These are phyloP conservation scores for Mycena vulgaris DNA, from an alignment of 768 basidiomycete species.

Conservation along the genomic window DNA sequence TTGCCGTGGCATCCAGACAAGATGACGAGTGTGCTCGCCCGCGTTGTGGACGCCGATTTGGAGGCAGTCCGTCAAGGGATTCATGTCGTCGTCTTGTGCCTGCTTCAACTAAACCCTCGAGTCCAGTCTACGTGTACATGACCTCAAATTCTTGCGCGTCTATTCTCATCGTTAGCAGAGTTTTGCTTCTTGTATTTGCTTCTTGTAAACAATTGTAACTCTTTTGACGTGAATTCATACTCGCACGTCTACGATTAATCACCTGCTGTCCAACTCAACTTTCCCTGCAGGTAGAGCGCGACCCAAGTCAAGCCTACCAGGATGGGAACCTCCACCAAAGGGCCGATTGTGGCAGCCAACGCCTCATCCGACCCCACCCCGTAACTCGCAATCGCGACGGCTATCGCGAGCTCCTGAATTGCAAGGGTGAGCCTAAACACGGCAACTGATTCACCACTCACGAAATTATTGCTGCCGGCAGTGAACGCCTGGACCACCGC, in stretches of 20 bases:
- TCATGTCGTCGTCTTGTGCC: conserved; percentile 55
- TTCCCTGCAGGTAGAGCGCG: conserved; percentile 18
- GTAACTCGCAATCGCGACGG: conserved; percentile 83
- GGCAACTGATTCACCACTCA: conserved; percentile 47
- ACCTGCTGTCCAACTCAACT: conserved; percentile 1
- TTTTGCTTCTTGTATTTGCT: not conserved
- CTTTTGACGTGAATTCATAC: too few species aligned
- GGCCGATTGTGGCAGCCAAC: conserved; percentile 85
- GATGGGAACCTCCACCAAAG: conserved; percentile 85
- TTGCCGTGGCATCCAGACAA: conserved; percentile 83
- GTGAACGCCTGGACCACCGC: conserved; percentile 87
- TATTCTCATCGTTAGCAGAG: not conserved
- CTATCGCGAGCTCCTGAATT: conserved; percentile 85
- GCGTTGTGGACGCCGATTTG: conserved; percentile 60
- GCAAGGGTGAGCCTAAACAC: not conserved
- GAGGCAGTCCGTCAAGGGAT: conserved; percentile 64
- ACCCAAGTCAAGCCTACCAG: conserved; percentile 64
- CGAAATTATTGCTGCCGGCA: conserved; percentile 85
- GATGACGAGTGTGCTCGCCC: conserved; percentile 59
- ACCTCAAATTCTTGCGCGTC: not conserved
- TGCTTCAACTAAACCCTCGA: conserved; percentile 50
- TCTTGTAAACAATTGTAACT: too few species aligned
- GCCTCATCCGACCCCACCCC: conserved; percentile 86
- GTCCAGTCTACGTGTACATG: conserved; percentile 23
- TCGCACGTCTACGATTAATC: not conserved